Evolutionary conservation across 805 yeast genomes (phyloP), one percentile per base, ranked within the genome.

Genomic region (Pichia pseudocactophila): DNA sequence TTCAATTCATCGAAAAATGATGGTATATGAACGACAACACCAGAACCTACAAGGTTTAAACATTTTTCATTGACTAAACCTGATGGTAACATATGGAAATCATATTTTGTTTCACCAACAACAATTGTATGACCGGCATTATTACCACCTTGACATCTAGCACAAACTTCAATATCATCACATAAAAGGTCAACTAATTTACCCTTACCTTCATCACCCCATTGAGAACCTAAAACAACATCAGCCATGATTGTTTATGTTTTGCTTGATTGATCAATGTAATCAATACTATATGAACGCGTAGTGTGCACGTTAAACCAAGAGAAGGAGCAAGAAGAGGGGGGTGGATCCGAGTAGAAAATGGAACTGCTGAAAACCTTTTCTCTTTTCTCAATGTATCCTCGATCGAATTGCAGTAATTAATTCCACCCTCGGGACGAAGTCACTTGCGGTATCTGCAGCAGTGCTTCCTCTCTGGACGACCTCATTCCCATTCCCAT

Each of bases 201-300:
- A 45, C 99, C 99, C 63, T 92, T 92, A 62, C 99, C 99, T 77
- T 92, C 99, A 62, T 92, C 99, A 51, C 99, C 99, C 99, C 99
- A 92, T 68, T 92, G 99, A 66, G 97, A 71, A 46, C 99, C 99
- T 57, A 92, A 74, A 42, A 92, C 99, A 51, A 92, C 97, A 69
- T 82, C 83, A 63, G 85, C 82, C 89, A 81, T 81, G 31, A 25
- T 44, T 25, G 27, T 36, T 31, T 40, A 33, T 28, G 18, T n/a
- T n/a, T n/a, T n/a, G n/a, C n/a, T n/a, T n/a, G n/a, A n/a, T n/a
- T n/a, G n/a, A n/a, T n/a, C n/a, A n/a, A n/a, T n/a, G 15, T 34
- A 11, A 26, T 32, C 36, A 9, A 4, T 36, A 17, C 20, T 26
- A 26, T 12, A 26, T 28, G 42, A 18, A 26, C 34, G 40, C 19